Base-by-base conservation (phyloP, 129 eudicot species). In the Flaveria linearis region DNA sequence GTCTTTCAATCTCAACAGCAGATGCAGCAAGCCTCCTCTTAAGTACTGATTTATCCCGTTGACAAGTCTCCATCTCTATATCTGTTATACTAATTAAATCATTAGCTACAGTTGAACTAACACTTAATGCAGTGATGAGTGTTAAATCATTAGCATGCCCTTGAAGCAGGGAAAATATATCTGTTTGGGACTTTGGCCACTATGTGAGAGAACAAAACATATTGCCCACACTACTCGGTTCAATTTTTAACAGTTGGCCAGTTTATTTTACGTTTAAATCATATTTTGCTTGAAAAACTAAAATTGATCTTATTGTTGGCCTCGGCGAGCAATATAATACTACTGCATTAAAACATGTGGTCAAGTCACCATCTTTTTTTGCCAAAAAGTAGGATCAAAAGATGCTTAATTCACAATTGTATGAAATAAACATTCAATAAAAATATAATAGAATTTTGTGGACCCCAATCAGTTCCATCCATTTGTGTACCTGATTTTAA, bases 11-110 rank as follows among this genome's bases (percentile, higher is more conserved):
- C 81, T 95, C 99, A 39, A 91, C 79, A 55, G 89, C 89, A 62
- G 99, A 84, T 66, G 97, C 89, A 76, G 91, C 83, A 80, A 95
- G 96, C 81, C 92, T 86, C 85, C 96, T 86, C 79, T 83, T 89
- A 71, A 95, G 81, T 43, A 71, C 36, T 22, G 88, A 82, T 78
- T 86, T 89, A 73, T 94, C 97, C 51, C 82, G 85, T 67, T 86
- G 85, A 77, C 99, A 95, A 78, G 89, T 82, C 80, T 91, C 92
- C 81, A 81, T 73, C 78, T 91, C 83, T 46, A 87, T 84, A 82
- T 95, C 99, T 95, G 77, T 77, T 72, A 79, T 55, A 70, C 26
- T 50, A 49, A 76, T 7, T 63, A 53, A 15, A 66, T 67, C 61
- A 72, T 73, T 43, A 15, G 28, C 62, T 51, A 78, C 28, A 36